These are phyloP conservation scores for Podospora tetraspora DNA, from an alignment of 495 filamentous ascomycete genomes.

Conservation along the genomic window DNA sequence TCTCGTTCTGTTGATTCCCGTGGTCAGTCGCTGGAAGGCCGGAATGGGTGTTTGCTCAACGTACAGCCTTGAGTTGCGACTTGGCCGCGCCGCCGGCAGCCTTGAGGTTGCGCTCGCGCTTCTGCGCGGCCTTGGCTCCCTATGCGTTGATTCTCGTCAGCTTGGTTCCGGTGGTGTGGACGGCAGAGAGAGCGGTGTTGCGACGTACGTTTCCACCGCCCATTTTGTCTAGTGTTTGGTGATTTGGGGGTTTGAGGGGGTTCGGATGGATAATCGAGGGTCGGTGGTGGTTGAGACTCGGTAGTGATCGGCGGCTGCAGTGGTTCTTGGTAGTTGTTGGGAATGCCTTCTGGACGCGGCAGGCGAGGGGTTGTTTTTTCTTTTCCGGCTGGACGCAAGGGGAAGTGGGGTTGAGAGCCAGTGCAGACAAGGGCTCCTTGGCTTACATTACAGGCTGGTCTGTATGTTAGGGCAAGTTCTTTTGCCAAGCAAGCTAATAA, in stretches of 20 bases:
- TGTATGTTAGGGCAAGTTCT: not conserved
- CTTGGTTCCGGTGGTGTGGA: not conserved
- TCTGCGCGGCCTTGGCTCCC: conserved; percentile 55
- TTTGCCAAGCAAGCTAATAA: not conserved
- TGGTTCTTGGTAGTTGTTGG: not conserved
- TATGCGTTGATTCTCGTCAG: conserved; percentile 16
- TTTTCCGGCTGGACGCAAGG: not conserved
- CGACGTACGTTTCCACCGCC: conserved; percentile 48
- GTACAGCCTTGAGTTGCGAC: conserved; percentile 52
- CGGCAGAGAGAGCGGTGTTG: not conserved
- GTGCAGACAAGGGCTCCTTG: not conserved
- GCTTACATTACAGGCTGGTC: not conserved
- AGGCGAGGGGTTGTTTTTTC: conserved; percentile 1
- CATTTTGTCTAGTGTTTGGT: conserved; percentile 33
- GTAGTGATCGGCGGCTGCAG: not conserved
- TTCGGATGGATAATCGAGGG: not conserved
- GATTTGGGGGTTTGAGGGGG: not conserved
- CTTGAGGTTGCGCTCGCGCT: conserved; percentile 52
- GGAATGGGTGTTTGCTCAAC: conserved; percentile 13
- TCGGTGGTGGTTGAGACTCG: not conserved
- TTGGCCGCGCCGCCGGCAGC: conserved; percentile 39
- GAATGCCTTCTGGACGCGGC: conserved; percentile 2
- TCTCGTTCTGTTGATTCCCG: conserved; percentile 36
- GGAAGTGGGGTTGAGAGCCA: not conserved
- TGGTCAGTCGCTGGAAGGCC: conserved; percentile 1